A percentile compares a stretch with the other conserved stretches of the same genome.
phyloP scores from a whole-genome alignment of 768 basidiomycete genomes.

The Sutorius australiensis region DNA sequence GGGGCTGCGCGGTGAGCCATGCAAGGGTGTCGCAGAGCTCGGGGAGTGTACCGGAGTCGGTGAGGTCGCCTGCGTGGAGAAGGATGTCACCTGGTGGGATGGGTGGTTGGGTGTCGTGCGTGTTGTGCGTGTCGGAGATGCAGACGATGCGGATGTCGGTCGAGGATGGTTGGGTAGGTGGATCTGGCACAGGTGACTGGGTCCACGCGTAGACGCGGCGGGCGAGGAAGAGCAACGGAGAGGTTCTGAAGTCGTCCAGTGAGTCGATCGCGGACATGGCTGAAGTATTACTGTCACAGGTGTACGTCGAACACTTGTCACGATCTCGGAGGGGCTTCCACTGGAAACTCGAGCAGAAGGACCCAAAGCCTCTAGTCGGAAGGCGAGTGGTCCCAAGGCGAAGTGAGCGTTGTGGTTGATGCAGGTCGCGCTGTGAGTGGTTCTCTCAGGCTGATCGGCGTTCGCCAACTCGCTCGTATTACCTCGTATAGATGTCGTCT shows the following conservation, averaged over 20 bases:
- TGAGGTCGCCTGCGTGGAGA: constrained; percentile 41
- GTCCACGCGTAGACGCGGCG: constrained; percentile 14
- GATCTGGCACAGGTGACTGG: background rate
- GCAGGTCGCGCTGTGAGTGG: no score
- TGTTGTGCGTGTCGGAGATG: constrained; percentile 40
- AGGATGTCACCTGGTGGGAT: constrained; percentile 40
- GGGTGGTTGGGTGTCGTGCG: constrained; percentile 21
- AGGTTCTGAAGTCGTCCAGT: constrained; percentile 8
- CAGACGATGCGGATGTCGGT: constrained; percentile 34
- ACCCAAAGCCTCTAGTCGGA: no score
- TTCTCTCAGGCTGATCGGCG: no score
- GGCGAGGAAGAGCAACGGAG: constrained; percentile 11
- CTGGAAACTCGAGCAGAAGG: no score
- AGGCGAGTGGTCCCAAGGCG: no score
- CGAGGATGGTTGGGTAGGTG: background rate
- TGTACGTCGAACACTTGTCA: no score
- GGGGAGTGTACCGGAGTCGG: constrained; percentile 32
- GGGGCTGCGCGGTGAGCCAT: constrained; percentile 33
- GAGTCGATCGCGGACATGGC: background rate
- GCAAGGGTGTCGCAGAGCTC: constrained; percentile 31
- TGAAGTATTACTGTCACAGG: background rate
- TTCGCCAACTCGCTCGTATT: no score
- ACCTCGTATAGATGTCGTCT: no score
- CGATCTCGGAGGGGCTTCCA: no score
- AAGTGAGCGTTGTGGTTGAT: no score